Conservation (phyloP, 2,329 filamentous ascomycete species). For the Huntiella decipiens region DNA sequence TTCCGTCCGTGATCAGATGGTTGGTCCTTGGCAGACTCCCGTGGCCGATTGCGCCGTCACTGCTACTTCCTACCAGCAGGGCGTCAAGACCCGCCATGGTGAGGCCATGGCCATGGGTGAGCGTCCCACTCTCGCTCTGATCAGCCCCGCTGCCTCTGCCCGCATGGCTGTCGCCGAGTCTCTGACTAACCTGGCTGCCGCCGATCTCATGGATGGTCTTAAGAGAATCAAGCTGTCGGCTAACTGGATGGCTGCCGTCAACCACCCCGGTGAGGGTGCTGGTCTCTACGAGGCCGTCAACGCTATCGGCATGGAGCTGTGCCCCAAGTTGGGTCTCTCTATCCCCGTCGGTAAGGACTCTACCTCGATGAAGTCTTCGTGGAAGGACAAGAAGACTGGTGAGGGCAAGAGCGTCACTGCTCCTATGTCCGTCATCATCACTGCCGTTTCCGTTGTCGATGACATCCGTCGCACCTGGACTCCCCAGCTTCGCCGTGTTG, state of each 20-base stretch:
- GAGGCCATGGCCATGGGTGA: slow-evolving; percentile 98
- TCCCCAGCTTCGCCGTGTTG: slow-evolving; percentile 60
- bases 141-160: slow-evolving; percentile 75
- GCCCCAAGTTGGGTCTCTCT: slow-evolving; percentile 71
- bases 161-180: slow-evolving; percentile 93
- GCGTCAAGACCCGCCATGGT: slow-evolving; percentile 51
- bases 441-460: slow-evolving; percentile 71
- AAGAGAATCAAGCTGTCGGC: slow-evolving; percentile 73
- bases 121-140: slow-evolving; percentile 72
- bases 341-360: slow-evolving; percentile 98
- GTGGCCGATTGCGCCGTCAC: slow-evolving; percentile 91
- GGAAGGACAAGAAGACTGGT: slow-evolving; percentile 51
- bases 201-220: slow-evolving; percentile 48
- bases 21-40: slow-evolving; percentile 87
- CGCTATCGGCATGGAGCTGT: slow-evolving; percentile 82
- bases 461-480: slow-evolving; percentile 84
- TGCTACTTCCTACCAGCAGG: slow-evolving; percentile 53
- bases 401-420: slow-evolving; percentile 73
- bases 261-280: slow-evolving; percentile 79
- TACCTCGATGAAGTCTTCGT: slow-evolving; percentile 96
- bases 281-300: slow-evolving; percentile 85
- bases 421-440: slow-evolving; percentile 77
- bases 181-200: slow-evolving; percentile 80
- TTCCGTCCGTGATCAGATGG: slow-evolving; percentile 81
- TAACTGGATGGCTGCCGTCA: slow-evolving; percentile 98